Base-by-base conservation (phyloP, 805 yeast species). In the Metschnikowia baotianmanensis region DNA sequence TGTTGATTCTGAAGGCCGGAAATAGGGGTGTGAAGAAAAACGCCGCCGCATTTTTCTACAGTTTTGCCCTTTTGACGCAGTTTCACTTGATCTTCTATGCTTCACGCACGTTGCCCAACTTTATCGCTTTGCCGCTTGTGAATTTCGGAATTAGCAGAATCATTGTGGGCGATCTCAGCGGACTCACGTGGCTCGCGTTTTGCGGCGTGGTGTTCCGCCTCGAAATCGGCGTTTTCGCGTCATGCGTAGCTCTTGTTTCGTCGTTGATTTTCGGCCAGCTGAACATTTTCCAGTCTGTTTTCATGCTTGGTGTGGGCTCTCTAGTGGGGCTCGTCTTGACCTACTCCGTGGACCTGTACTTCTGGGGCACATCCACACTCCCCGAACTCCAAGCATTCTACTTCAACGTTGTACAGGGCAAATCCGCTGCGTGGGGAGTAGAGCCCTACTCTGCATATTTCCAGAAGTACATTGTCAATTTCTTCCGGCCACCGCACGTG, bases 71-170 rank as follows among this genome's bases (percentile, higher is more conserved):
- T 28, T 62, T 76, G 41, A 60, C 84, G 7, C 93, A 89, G 58
- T 91, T 90, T 65, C 97, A 91, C 58, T 46, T 87, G 15, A 63
- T 83, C 45, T 91, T 70, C 65, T 91, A 91, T 58, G 71, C 86
- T n/a, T 74, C 96, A 2, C 72, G 97, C 50, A 79, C 95, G 0
- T 68, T 91, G 43, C 96, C 97, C n/a, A 91, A 91, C 61, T 84
- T 83, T 51, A 65, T 90, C 42, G 89, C 85, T 2, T 65, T 91
- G 39, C 96, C 97, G 3, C 55, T 86, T 26, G 82, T 83, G 4
- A 76, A 77, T 40, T 52, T 64, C 33, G 83, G 84, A 0, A 48
- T 83, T 31, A 67, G 78, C 4, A 69, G 67, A 53, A 51, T 80
- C 12, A 49, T 86, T 12, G 48, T 51, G 15, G 86, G 82, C 9